Evolutionary conservation across 1,284 basidiomycete genomes (phyloP), one percentile per base, ranked within the genome.

Genomic region (Austropuccinia psidii): DNA sequence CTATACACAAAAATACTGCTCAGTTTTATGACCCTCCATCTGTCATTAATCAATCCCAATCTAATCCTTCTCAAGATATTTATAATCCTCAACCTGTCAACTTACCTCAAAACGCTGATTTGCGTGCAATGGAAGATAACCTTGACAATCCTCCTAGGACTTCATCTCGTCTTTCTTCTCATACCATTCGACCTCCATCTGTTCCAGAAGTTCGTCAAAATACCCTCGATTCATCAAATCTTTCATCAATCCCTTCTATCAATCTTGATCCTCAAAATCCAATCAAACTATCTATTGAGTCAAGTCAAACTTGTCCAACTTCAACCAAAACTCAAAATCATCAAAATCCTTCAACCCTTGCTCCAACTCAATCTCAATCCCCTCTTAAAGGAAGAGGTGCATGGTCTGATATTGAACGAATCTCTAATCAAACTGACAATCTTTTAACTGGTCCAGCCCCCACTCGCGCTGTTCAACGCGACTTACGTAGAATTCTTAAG

Each of bases 151-250:
- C 41, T 39, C 57, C 24, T 24, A 43, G 37, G n/a, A 62, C 47
- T 31, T 17, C 39, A 13, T 73, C 70, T 37, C 60, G 35, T 3
- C 47, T 65, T 62, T 73, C 70, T 47, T 65, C 45, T 45, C 69
- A 62, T 55, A 73, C 69, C 29, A 73, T 73, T n/a, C 27, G 69
- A 21, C 69, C 69, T n/a, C 61, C 69, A n/a, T 73, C 69, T 39
- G 69, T 49, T 33, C 35, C 69, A 37, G 69, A 58, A 29, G 35
- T 73, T 54, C 58, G 62, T 62, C 58, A 73, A 29, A 27, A 52
- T 31, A 31, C 54, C 21, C 35, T 50, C 11, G 39, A 64, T n/a
- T 73, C 69, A 27, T 49, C 69, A n/a, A 43, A 58, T 39, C 62
- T 49, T 35, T 73, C 70, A 31, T 11, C 33, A n/a, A n/a, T n/a